A percentile compares a stretch with the other conserved stretches of the same genome.
Conservation (phyloP, 495 filamentous ascomycete species). For the Annulohypoxylon nitens region DNA sequence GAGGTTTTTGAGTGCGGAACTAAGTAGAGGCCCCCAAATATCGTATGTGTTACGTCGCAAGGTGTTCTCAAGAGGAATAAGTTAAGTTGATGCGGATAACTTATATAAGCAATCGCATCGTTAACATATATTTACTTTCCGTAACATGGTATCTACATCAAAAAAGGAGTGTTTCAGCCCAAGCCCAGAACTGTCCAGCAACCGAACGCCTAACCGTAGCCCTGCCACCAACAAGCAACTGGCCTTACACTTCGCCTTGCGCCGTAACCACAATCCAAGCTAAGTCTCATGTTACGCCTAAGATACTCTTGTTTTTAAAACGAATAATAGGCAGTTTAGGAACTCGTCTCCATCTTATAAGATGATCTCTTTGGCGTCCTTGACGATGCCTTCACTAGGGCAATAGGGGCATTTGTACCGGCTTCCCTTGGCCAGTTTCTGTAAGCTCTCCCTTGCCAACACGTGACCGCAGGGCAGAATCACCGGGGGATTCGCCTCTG, state of each 20-base stretch:
- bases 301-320: too few species aligned
- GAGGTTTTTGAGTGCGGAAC: too few species aligned
- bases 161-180: not conserved
- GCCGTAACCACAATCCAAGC: not conserved
- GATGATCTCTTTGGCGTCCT: constrained; percentile 80
- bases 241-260: not conserved
- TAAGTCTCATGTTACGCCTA: not conserved
- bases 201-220: not conserved
- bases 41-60: too few species aligned
- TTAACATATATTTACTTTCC: too few species aligned
- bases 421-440: constrained; percentile 78
- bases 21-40: too few species aligned
- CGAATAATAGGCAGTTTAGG: not conserved
- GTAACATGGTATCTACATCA: too few species aligned
- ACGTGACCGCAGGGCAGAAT: constrained; percentile 99
- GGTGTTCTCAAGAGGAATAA: too few species aligned
- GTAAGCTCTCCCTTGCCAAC: constrained; percentile 84
- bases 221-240: not conserved
- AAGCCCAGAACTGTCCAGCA: too few species aligned
- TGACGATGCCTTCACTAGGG: constrained; percentile 81
- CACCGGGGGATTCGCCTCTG: constrained; percentile 93
- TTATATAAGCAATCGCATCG: too few species aligned
- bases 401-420: constrained; percentile 98
- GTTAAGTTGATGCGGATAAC: too few species aligned
- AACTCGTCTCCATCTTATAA: constrained; percentile 46